Percentiles rank a stretch among this genome's conserved stretches.
Conservation (phyloP, 768 basidiomycete genomes). For the Serpula lacrymans region DNA sequence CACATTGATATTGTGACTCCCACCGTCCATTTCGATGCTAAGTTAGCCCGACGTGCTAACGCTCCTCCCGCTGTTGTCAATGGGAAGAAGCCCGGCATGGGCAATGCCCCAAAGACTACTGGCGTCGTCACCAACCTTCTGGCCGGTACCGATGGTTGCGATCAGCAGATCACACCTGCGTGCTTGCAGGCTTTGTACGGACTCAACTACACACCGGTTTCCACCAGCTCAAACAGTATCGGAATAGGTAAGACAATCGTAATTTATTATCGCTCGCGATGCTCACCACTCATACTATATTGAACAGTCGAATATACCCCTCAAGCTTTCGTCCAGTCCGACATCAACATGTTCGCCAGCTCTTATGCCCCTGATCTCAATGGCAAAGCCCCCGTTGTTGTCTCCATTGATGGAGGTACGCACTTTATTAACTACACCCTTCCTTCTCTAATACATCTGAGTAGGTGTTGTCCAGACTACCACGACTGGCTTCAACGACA, state of each 20-base stretch:
- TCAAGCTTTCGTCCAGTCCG: conserved; percentile 32
- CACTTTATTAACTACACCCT: neutral
- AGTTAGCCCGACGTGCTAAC: no score
- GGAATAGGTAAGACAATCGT: neutral
- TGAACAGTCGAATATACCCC: conserved; percentile 38
- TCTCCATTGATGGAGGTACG: conserved; percentile 16
- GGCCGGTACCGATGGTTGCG: conserved; percentile 9
- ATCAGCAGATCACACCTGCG: conserved; percentile 17
- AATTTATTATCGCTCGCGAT: neutral
- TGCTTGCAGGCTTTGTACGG: conserved; percentile 22
- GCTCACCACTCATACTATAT: neutral
- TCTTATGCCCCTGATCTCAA: conserved; percentile 32
- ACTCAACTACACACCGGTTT: conserved; percentile 12
- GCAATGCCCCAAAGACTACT: conserved; percentile 1
- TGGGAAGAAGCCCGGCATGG: neutral
- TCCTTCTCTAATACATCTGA: conserved; percentile 14
- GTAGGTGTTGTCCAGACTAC: conserved; percentile 11
- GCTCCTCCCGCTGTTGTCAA: neutral
- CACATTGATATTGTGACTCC: conserved; percentile 38
- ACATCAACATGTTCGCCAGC: conserved; percentile 33
- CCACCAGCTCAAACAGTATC: conserved; percentile 1
- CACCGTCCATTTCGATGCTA: conserved; percentile 32
- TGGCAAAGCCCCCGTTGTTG: conserved; percentile 11
- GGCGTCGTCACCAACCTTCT: conserved; percentile 1
- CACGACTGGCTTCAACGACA: conserved; percentile 14